Percentiles rank a stretch among this genome's conserved stretches.
Evolutionary conservation across 148 eudicot genomes (phyloP).

Genomic region (Vaccinium macrocarpon): DNA sequence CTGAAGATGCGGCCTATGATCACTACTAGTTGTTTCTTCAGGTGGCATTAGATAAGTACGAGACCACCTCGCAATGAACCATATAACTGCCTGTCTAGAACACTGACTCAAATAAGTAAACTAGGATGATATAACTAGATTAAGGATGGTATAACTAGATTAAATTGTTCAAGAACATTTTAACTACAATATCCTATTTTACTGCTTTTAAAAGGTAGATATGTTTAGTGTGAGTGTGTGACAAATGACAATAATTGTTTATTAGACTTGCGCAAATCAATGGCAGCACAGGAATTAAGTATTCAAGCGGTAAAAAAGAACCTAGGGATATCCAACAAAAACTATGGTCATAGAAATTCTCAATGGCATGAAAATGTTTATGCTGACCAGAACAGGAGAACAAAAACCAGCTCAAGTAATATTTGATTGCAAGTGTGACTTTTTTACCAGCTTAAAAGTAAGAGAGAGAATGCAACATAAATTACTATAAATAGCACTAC

Average conservation of each 20-base stretch:
- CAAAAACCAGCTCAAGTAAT: not conserved
- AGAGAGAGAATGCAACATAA: not conserved
- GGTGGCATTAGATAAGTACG: conserved; percentile 74
- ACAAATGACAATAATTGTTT: not conserved
- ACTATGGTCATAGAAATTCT: not conserved
- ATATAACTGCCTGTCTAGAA: conserved; percentile 69
- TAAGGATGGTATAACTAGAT: not conserved
- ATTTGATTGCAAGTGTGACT: not conserved
- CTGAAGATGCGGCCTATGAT: conserved; percentile 16
- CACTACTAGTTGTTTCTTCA: conserved; percentile 43
- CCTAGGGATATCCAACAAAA: not conserved
- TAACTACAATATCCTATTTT: not conserved
- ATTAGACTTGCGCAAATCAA: not conserved
- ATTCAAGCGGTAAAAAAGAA: not conserved
- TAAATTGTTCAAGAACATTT: not conserved
- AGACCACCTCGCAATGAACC: conserved; percentile 97
- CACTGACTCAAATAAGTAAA: conserved; percentile 21
- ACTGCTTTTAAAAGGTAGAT: not conserved
- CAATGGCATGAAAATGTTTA: not conserved
- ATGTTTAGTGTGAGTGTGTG: not conserved
- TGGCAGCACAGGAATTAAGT: not conserved
- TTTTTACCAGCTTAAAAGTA: not conserved
- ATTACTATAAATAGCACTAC: not conserved
- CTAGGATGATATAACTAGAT: not conserved
- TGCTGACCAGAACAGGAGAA: not conserved